Evolutionary conservation across 2,329 filamentous ascomycete species (phyloP).

Genomic region (Cladosporium sp.): DNA sequence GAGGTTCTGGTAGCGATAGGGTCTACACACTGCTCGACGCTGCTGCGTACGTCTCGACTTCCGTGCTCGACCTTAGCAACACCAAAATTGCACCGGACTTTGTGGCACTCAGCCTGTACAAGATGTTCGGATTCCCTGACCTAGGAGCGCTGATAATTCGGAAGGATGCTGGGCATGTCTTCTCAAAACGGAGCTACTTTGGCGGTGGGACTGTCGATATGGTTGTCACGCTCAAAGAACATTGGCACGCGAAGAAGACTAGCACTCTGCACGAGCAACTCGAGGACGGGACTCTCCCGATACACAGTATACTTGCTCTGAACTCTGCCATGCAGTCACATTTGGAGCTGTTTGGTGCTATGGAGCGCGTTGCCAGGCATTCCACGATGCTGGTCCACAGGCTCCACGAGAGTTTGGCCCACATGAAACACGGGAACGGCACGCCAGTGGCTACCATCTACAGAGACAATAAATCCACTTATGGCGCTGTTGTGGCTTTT

Average conservation of each 20-base stretch:
- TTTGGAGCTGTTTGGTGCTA: conserved; percentile 59
- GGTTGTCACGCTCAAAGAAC: conserved; percentile 65
- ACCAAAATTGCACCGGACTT: conserved; percentile 69
- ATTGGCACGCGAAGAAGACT: conserved; percentile 77
- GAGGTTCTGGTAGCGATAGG: conserved; percentile 13
- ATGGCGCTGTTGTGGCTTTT: conserved; percentile 77
- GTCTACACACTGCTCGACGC: conserved; percentile 74
- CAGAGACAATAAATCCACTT: conserved; percentile 26
- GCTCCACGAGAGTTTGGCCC: conserved; percentile 54
- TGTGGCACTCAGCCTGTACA: conserved; percentile 82
- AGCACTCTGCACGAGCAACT: conserved; percentile 69
- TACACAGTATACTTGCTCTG: conserved; percentile 84
- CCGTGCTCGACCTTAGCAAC: conserved; percentile 66
- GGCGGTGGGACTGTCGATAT: conserved; percentile 92
- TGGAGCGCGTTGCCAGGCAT: conserved; percentile 66
- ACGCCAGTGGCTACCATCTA: conserved; percentile 64
- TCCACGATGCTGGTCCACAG: conserved; percentile 59
- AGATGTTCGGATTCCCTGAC: conserved; percentile 96
- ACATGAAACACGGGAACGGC: conserved; percentile 66
- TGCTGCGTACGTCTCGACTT: conserved; percentile 73
- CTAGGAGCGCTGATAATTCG: conserved; percentile 79
- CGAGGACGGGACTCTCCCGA: conserved; percentile 86
- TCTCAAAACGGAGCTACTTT: conserved; percentile 68
- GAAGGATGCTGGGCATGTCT: conserved; percentile 62
- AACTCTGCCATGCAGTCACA: conserved; percentile 70